phyloP scores from a whole-genome alignment of 495 filamentous ascomycete species.

The Hypoxylon crocopeplum region DNA sequence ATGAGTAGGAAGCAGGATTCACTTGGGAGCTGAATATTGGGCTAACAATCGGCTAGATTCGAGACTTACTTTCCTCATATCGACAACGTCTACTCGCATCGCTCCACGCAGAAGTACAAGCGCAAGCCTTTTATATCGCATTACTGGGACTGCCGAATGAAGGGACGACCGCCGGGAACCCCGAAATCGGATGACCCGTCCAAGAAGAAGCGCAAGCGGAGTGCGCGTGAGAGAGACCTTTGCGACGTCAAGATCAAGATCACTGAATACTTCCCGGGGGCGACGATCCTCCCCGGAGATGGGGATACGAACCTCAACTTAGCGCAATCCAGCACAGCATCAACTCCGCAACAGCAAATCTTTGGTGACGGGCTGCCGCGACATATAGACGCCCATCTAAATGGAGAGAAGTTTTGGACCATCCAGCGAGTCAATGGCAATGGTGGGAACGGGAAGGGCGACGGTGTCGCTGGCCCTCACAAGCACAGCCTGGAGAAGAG shows the following conservation, averaged over 20 bases:
- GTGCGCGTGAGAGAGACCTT: conserved; percentile 75
- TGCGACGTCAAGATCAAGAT: conserved; percentile 96
- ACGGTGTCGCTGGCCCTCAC: conserved; percentile 70
- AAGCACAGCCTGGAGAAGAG: conserved; percentile 80
- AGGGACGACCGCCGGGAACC: conserved; percentile 82
- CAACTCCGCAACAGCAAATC: conserved; percentile 26
- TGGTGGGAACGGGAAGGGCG: conserved; percentile 74
- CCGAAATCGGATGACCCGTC: conserved; percentile 85
- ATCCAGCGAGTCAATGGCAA: conserved; percentile 81
- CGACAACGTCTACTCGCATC: conserved; percentile 92
- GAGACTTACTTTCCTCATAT: conserved; percentile 89
- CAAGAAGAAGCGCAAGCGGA: conserved; percentile 88
- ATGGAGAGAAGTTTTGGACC: conserved; percentile 68
- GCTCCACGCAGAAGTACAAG: conserved; percentile 86
- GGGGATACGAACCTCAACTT: conserved; percentile 24
- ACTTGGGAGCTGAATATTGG: conserved; percentile 21
- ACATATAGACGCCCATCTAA: conserved; percentile 22
- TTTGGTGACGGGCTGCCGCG: conserved; percentile 28
- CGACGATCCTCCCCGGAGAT: conserved; percentile 46
- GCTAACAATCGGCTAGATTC: conserved; percentile 61
- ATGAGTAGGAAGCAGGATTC: conserved; percentile 67
- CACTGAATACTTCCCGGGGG: conserved; percentile 75
- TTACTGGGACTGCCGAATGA: conserved; percentile 91
- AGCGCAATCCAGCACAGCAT: conserved; percentile 18
- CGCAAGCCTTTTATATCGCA: conserved; percentile 82